These are phyloP conservation scores for Leishmania aethiopica DNA, from an alignment of 208 protist genomes.

Conservation along the genomic window DNA sequence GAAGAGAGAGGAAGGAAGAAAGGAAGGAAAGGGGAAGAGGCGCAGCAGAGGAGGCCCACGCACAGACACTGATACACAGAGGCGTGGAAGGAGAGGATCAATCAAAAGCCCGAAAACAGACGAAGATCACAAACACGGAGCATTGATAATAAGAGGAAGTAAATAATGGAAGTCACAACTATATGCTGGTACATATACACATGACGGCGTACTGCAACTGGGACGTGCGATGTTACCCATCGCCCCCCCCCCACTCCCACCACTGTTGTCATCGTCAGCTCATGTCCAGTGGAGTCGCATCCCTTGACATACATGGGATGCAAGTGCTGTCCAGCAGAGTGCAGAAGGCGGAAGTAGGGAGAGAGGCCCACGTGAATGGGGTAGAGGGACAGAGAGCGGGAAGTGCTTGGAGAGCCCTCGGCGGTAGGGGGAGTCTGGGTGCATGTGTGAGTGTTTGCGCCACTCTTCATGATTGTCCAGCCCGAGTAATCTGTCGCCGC, in stretches of 20 bases:
- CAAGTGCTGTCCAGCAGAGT: neutral
- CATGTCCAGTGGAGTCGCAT: neutral
- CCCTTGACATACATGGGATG: neutral
- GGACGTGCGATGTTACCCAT: neutral
- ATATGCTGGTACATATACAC: slow-evolving; percentile 2
- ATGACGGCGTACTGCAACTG: neutral
- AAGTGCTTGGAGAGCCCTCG: neutral
- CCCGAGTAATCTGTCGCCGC: neutral
- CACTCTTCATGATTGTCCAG: neutral
- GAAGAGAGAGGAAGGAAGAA: neutral
- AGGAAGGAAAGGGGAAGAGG: neutral
- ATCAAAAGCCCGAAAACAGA: neutral
- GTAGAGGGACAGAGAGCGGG: slow-evolving; percentile 6
- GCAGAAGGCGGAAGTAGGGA: neutral
- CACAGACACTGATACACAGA: neutral
- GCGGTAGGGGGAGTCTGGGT: too few species aligned
- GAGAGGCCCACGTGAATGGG: neutral
- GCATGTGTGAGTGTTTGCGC: neutral
- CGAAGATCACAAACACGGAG: neutral
- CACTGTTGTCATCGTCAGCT: neutral
- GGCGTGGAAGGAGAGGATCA: neutral
- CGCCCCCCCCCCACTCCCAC: neutral
- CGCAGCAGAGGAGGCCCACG: neutral
- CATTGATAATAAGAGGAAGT: neutral
- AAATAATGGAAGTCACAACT: neutral